Evolutionary conservation across 257 asterid genomes (phyloP), one percentile per base, ranked within the genome.

Genomic region (Primulina eburnea): DNA sequence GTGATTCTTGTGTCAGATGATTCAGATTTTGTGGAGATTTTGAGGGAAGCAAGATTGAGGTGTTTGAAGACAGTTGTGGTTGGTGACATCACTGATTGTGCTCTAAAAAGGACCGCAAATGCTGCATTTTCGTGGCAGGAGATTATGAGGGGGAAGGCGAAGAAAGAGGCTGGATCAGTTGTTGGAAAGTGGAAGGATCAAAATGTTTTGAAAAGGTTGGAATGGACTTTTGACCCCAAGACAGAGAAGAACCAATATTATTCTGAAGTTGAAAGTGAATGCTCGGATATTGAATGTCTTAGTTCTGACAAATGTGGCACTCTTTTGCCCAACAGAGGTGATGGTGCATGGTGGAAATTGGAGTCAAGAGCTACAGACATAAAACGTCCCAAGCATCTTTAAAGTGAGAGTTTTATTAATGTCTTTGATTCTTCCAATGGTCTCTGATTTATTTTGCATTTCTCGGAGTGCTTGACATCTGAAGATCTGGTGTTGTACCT

Each of bases 81-180:
- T 72, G 96, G 99, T 56, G 96, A 93, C 78, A 33, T 47, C 66
- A 78, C 52, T 11, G 92, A 86, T 0, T 90, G 95, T 52, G 73
- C 43, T 59, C 83, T 93, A 5, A 93, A 86, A 75, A 85, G 96
- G 74, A 73, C 72, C 5, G 96, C 97, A 0, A 96, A 93, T 79
- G 90, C 91, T 53, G 67, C 96, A 17, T 90, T 90, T 72, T 93
- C 97, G 2, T 93, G 96, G 97, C 79, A 80, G 78, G 96, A 91
- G 82, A 87, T 91, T 62, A 77, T 85, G 85, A 81, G 80, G 67
- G 97, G 95, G 66, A 89, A 93, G 85, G 97, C 95, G 6, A 87
- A 76, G 85, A 82, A 78, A 34, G 89, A 89, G 77, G 97, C 97
- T 18, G 82, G 76, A n/a, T 81, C 94, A 7, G 96, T 87, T 66